Percentiles rank a stretch among this genome's conserved stretches.
phyloP scores from a whole-genome alignment of 441 rosid genomes.

The Arabidopsis hybrid region DNA sequence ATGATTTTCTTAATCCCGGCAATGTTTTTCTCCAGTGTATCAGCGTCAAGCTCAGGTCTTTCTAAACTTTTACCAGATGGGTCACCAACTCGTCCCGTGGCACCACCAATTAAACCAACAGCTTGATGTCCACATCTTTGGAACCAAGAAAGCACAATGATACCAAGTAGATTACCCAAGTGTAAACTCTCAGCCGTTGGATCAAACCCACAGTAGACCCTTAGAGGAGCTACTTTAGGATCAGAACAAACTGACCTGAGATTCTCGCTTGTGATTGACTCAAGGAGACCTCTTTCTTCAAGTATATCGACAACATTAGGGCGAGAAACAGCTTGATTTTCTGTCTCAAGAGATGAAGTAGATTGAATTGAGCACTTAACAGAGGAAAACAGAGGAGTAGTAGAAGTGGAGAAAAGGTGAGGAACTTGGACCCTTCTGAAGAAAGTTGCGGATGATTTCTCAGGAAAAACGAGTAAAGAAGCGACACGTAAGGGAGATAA shows the following conservation, averaged over 20 bases:
- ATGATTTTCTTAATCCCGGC: conserved; percentile 59
- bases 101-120: conserved; percentile 91
- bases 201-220: conserved; percentile 93
- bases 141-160: conserved; percentile 96
- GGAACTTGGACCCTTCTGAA: conserved; percentile 31
- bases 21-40: conserved; percentile 65
- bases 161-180: conserved; percentile 87
- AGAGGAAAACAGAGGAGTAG: conserved; percentile 45
- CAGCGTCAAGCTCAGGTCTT: conserved; percentile 79
- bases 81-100: conserved; percentile 90
- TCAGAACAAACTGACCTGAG: conserved; percentile 67
- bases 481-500: conserved; percentile 46
- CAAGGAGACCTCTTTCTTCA: conserved; percentile 81
- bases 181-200: conserved; percentile 95
- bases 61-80: conserved; percentile 95
- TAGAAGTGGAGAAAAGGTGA: conserved; percentile 38
- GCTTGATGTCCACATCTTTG: conserved; percentile 83
- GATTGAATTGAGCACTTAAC: conserved; percentile 51
- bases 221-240: conserved; percentile 51
- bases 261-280: conserved; percentile 74
- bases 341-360: conserved; percentile 44
- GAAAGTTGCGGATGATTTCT: conserved; percentile 36
- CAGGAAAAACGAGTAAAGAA: conserved; percentile 36
- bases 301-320: conserved; percentile 73
- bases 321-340: conserved; percentile 36